Evolutionary conservation across 108 stramenopile genomes (phyloP).

Genomic region (Discostella stelligeroides): DNA sequence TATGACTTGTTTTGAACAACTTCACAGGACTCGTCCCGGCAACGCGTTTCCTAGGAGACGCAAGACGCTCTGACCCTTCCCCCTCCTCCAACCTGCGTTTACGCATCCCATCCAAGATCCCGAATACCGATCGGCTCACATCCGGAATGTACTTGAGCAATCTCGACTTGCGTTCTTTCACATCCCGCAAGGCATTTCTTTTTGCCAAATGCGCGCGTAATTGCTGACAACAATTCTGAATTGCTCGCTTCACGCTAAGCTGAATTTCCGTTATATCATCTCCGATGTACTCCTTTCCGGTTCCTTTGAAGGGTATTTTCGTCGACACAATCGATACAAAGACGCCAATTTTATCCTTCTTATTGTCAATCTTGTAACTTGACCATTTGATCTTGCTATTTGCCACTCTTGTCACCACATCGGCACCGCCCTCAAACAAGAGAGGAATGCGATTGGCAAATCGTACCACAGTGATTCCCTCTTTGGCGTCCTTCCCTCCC

Average conservation of each 20-base stretch:
- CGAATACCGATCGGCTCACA: slow-evolving; percentile 71
- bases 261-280: slow-evolving; percentile 89
- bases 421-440: slow-evolving; percentile 94
- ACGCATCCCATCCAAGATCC: slow-evolving; percentile 74
- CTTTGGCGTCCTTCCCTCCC: slow-evolving; percentile 89
- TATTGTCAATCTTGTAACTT: slow-evolving; percentile 94
- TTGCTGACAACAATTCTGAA: slow-evolving; percentile 83
- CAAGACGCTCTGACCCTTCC: slow-evolving; percentile 13
- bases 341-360: slow-evolving; percentile 92
- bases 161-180: slow-evolving; percentile 75
- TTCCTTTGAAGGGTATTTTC: slow-evolving; percentile 98
- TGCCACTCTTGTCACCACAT: slow-evolving; percentile 92
- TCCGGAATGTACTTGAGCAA: slow-evolving; percentile 86
- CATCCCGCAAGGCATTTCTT: slow-evolving; percentile 75
- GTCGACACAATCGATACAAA: slow-evolving; percentile 96
- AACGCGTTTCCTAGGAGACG: slow-evolving; percentile 38
- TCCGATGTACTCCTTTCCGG: slow-evolving; percentile 95
- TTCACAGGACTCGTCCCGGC: slow-evolving; percentile 36
- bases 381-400: slow-evolving; percentile 89
- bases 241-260: slow-evolving; percentile 72
- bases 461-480: slow-evolving; percentile 92
- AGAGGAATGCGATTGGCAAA: slow-evolving; percentile 98
- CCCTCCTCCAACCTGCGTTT: slow-evolving; percentile 60
- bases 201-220: slow-evolving; percentile 72
- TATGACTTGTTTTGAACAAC: slow-evolving; percentile 20